Evolutionary conservation across 2,329 filamentous ascomycete genomes (phyloP).

Genomic region (Purpureocillium takamizusanense): DNA sequence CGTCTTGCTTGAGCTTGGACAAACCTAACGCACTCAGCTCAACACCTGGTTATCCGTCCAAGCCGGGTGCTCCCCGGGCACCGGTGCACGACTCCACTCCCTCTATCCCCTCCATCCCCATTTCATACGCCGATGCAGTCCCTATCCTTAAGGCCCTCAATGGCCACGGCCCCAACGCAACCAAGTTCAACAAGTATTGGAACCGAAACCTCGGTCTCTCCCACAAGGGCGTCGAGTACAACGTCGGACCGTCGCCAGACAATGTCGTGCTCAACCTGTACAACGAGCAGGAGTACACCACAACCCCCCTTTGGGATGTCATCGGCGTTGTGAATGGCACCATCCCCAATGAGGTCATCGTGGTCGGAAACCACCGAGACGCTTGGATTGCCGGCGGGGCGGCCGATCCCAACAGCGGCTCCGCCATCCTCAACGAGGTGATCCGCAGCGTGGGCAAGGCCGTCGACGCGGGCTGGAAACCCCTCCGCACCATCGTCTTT

Average conservation of each 20-base stretch:
- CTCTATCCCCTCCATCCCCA: conserved; percentile 80
- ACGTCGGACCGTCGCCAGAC: conserved; percentile 73
- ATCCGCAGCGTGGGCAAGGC: conserved; percentile 67
- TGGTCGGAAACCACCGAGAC: conserved; percentile 88
- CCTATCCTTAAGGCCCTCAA: conserved; percentile 87
- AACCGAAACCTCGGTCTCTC: conserved; percentile 58
- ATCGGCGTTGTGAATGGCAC: conserved; percentile 89
- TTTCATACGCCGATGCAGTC: conserved; percentile 79
- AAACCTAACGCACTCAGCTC: conserved; percentile 35
- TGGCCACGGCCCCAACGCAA: conserved; percentile 71
- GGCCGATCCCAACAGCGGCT: conserved; percentile 75
- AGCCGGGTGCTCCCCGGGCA: conserved; percentile 73
- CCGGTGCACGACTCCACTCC: conserved; percentile 64
- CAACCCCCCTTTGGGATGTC: conserved; percentile 79
- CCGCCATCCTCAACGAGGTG: conserved; percentile 70
- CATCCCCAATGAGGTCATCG: conserved; percentile 73
- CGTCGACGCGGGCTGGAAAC: conserved; percentile 46
- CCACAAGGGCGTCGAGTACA: conserved; percentile 78
- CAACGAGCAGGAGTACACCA: conserved; percentile 76
- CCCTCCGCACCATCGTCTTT: conserved; percentile 83
- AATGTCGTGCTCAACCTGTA: conserved; percentile 60
- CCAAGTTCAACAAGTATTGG: conserved; percentile 67
- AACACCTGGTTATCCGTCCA: conserved; percentile 87
- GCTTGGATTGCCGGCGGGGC: conserved; percentile 84
- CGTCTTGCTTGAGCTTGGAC: too few relatives aligned